Conservation (phyloP, 306 rosid species). For the Mucuna pruriens region DNA sequence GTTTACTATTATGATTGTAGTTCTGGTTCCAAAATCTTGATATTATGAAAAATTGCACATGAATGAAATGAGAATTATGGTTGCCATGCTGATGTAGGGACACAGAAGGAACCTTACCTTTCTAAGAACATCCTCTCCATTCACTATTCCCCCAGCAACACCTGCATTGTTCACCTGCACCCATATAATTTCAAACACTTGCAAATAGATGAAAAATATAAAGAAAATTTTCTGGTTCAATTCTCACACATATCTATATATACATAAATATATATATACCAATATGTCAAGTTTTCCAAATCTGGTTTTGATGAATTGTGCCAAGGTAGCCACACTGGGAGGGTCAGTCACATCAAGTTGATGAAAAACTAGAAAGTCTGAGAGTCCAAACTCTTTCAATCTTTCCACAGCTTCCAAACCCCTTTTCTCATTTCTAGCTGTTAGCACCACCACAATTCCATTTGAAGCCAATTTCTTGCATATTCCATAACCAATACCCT, state of each 20-base stretch:
- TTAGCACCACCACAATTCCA: constrained; percentile 41
- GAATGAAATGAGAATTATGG: not conserved
- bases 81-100: not conserved
- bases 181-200: too few species aligned
- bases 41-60: not conserved
- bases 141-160: constrained; percentile 38
- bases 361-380: constrained; percentile 40
- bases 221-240: not conserved
- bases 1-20: not conserved
- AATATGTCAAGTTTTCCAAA: constrained; percentile 54
- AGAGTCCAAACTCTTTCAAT: constrained; percentile 44
- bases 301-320: constrained; percentile 34
- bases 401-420: constrained; percentile 44
- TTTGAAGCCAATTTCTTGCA: constrained; percentile 49
- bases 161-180: constrained; percentile 54
- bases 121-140: constrained; percentile 34
- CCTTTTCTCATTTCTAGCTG: constrained; percentile 49
- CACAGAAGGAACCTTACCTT: constrained; percentile 17
- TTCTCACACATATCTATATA: too few species aligned
- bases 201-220: not conserved
- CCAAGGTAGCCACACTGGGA: constrained; percentile 40
- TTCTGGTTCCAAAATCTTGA: not conserved
- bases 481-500: constrained; percentile 51
- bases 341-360: constrained; percentile 56
- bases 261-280: too few species aligned